phyloP scores from a whole-genome alignment of 2,329 filamentous ascomycete species.

The Trichophaea hybrida region DNA sequence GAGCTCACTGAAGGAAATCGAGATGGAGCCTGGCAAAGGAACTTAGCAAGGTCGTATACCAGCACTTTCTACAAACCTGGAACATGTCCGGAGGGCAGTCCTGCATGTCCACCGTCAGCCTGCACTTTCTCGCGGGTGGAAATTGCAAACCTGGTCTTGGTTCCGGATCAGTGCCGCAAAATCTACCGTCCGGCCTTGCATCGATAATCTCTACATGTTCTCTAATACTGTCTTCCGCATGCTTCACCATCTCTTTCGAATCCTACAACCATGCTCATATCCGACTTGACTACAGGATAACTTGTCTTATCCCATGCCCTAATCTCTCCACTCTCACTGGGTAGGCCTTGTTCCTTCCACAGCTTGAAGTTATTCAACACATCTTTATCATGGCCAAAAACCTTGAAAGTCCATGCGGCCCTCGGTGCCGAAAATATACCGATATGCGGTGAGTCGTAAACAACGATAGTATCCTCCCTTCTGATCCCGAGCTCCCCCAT shows the following conservation, averaged over 20 bases:
- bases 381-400: constrained; percentile 79
- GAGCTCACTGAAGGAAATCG: constrained; percentile 62
- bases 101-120: constrained; percentile 26
- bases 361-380: constrained; percentile 87
- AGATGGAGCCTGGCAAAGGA: constrained; percentile 48
- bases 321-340: constrained; percentile 45
- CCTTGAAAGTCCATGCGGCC: constrained; percentile 81
- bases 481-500: constrained; percentile 82
- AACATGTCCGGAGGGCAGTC: constrained; percentile 75
- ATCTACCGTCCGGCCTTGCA: constrained; percentile 65
- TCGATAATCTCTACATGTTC: constrained; percentile 80
- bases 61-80: constrained; percentile 35
- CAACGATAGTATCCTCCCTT: constrained; percentile 75
- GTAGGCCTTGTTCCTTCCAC: constrained; percentile 76
- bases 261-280: constrained; percentile 51
- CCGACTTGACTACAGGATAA: constrained; percentile 40
- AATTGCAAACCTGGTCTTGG: constrained; percentile 52
- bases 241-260: constrained; percentile 67
- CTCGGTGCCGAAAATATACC: constrained; percentile 90
- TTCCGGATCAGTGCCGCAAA: constrained; percentile 69
- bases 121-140: not conserved
- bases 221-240: constrained; percentile 48
- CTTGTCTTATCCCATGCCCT: constrained; percentile 29
- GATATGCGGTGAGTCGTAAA: constrained; percentile 82
- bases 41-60: not conserved